Evolutionary conservation across 805 yeast genomes (phyloP).

Genomic region (Starmerella floris): DNA sequence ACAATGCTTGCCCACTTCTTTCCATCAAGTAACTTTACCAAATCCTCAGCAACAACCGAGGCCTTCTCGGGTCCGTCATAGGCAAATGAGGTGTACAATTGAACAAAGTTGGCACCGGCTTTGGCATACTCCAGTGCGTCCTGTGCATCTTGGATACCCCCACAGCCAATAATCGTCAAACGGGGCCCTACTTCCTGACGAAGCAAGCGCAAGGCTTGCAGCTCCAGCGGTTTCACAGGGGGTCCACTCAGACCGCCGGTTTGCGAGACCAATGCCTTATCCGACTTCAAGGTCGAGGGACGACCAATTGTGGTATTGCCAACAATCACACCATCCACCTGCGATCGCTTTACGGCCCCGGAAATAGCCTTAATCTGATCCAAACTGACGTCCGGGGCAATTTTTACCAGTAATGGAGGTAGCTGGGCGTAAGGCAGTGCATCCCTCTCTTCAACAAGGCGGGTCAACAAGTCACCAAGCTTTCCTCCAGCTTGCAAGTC

Average conservation of each 20-base stretch:
- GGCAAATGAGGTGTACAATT: slow-evolving; percentile 80
- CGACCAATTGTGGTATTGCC: slow-evolving; percentile 86
- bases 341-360: slow-evolving; percentile 56
- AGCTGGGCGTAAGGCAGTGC: slow-evolving; percentile 33
- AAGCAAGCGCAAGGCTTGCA: slow-evolving; percentile 56
- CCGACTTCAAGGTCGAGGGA: slow-evolving; percentile 48
- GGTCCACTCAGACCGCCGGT: slow-evolving; percentile 84
- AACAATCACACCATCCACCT: slow-evolving; percentile 81
- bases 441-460: slow-evolving; percentile 61
- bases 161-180: slow-evolving; percentile 78
- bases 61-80: slow-evolving; percentile 85
- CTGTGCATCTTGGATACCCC: slow-evolving; percentile 77
- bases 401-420: slow-evolving; percentile 80
- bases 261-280: slow-evolving; percentile 30
- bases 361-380: slow-evolving; percentile 74
- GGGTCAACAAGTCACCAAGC: slow-evolving; percentile 49
- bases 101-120: slow-evolving; percentile 87
- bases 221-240: slow-evolving; percentile 70
- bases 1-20: slow-evolving; percentile 51
- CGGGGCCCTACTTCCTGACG: slow-evolving; percentile 65
- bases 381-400: slow-evolving; percentile 85
- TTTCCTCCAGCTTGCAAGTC: slow-evolving; percentile 68
- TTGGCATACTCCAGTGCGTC: slow-evolving; percentile 85
- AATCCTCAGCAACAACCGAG: slow-evolving; percentile 44
- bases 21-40: slow-evolving; percentile 55